Percentiles rank a stretch among this genome's conserved stretches.
These are phyloP conservation scores for Arthonia radiata DNA, from an alignment of 495 filamentous ascomycete species.

Conservation along the genomic window DNA sequence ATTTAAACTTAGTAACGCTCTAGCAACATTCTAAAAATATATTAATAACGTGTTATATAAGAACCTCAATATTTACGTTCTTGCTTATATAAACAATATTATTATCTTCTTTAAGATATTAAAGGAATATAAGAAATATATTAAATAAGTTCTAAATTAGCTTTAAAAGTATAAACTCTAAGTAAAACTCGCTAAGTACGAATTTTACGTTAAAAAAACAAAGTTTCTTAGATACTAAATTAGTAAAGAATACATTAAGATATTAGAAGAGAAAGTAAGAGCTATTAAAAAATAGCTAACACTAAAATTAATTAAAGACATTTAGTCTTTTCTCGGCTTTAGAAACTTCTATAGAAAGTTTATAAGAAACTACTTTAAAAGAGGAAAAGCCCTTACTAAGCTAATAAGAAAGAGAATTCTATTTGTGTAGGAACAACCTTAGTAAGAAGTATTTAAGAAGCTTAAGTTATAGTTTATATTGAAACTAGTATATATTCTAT, in stretches of 20 bases:
- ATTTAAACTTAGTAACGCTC: conserved; percentile 11
- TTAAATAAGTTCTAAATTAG: conserved; percentile 2
- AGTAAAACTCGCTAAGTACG: conserved; percentile 4
- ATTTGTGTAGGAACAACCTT: too few relatives aligned
- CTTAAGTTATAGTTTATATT: too few relatives aligned
- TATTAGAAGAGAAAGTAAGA: conserved; percentile 4
- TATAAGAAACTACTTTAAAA: too few relatives aligned
- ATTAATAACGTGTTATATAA: conserved; percentile 9
- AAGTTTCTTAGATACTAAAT: conserved; percentile 8
- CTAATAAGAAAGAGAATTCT: too few relatives aligned
- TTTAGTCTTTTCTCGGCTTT: conserved; percentile 9
- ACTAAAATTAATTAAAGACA: conserved; percentile 5
- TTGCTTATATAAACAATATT: conserved; percentile 14
- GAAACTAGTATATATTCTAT: too few relatives aligned
- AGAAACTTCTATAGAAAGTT: too few relatives aligned
- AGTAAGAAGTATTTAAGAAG: too few relatives aligned
- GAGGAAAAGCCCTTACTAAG: too few relatives aligned
- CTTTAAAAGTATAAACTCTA: conserved; percentile 1
- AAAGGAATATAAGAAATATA: conserved; percentile 4
- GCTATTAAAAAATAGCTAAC: conserved; percentile 6
- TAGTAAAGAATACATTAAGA: conserved; percentile 3
- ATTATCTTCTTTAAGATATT: conserved; percentile 10
- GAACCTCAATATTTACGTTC: conserved; percentile 7
- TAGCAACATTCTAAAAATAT: conserved; percentile 9
- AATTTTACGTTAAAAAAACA: conserved; percentile 1